Conservation (phyloP, 2,329 filamentous ascomycete species). For the Scytalidium sp. region DNA sequence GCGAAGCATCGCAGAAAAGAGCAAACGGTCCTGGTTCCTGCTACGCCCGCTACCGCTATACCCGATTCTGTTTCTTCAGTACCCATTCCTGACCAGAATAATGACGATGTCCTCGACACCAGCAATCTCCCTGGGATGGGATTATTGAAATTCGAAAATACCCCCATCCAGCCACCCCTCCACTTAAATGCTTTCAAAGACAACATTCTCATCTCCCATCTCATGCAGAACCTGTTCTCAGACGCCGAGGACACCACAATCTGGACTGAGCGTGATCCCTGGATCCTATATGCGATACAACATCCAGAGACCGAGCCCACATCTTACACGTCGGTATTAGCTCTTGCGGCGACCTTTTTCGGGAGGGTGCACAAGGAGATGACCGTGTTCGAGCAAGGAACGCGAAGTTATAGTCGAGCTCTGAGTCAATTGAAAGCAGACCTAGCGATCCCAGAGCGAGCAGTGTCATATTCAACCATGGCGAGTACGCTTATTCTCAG, state of each 20-base stretch:
- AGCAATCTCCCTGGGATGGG: background rate
- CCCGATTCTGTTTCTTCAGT: too few species aligned
- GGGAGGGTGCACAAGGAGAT: background rate
- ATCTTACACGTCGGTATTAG: background rate
- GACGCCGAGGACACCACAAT: background rate
- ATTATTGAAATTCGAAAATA: background rate
- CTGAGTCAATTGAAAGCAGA: background rate
- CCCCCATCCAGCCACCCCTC: background rate
- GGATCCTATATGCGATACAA: background rate
- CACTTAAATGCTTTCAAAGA: background rate
- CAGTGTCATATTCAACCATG: background rate
- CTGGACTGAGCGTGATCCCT: background rate
- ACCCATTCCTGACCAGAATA: too few species aligned
- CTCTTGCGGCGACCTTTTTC: background rate
- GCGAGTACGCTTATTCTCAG: background rate
- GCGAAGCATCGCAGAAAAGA: background rate
- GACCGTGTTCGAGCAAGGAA: background rate
- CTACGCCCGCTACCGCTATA: too few species aligned
- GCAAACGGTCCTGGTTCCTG: too few species aligned
- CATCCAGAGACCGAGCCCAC: background rate
- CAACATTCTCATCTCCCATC: conserved; percentile 2
- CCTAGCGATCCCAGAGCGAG: background rate
- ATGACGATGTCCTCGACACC: background rate
- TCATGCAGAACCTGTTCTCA: background rate
- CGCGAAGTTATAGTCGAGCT: background rate